Evolutionary conservation across 2,329 filamentous ascomycete species (phyloP), one percentile per base, ranked within the genome.

Genomic region (Colletotrichum liaoningense): DNA sequence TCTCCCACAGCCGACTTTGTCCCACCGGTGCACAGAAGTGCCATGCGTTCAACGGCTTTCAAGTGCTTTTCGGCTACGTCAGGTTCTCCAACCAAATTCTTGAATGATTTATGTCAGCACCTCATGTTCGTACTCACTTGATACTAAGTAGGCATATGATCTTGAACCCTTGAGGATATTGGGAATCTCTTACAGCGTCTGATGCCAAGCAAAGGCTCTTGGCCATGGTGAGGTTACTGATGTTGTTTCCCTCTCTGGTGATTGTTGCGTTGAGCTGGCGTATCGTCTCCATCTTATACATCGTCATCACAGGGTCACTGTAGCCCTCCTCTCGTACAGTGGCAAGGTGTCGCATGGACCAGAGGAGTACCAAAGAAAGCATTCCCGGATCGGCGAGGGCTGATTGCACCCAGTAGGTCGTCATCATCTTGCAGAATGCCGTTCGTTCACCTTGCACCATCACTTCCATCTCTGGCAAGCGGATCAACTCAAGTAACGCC

Each of bases 171-270:
- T 49, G 19, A 7, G 42, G 19, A 49, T 5, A 35, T 6, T 6
- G 7, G n/a, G 1, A 57, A 26, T 16, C n/a, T 54, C 62, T 69
- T 42, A 73, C 74, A 28, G 70, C 59, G 30, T 75, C 74, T 4
- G 74, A 75, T n/a, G 74, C 69, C 16, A 75, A 52, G 46, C 63
- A 73, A n/a, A 77, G 54, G 8, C 69, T 76, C 52, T 78, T 76
- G 1, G 75, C 73, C 16, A 78, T 75, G 6, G 77, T 78, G 11
- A 73, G 33, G 11, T 78, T 74, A 46, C 74, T 76, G 16, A 73
- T 57, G 14, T 54, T 33, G 5, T 38, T 33, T 14, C 69, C 67
- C 28, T 77, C 74, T 7, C 38, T 35, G 3, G 56, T 42, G 22
- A 77, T 28, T 11, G 63, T 69, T 9, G 56, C 24, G 19, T 63